A percentile compares a stretch with the other conserved stretches of the same genome.
These are phyloP conservation scores for Vicia villosa DNA, from an alignment of 306 rosid species.

Conservation along the genomic window DNA sequence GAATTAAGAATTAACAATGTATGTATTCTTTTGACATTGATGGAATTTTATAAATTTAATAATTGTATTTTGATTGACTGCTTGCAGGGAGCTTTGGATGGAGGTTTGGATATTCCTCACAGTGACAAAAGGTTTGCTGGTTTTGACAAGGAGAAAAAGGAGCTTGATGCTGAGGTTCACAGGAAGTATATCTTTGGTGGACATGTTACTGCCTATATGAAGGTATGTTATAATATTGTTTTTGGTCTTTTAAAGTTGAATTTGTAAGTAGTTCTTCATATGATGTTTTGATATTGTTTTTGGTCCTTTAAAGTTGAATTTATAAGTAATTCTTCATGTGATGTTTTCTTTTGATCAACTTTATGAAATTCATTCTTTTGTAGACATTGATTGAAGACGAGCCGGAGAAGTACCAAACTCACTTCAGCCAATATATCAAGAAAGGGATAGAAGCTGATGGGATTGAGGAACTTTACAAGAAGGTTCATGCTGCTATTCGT, in stretches of 20 bases:
- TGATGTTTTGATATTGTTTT: neutral
- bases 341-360: neutral
- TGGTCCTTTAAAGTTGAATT: neutral
- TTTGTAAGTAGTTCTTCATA: neutral
- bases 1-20: neutral
- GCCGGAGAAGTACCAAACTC: constrained; percentile 29
- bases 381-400: constrained; percentile 26
- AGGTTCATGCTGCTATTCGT: constrained; percentile 10
- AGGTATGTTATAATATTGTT: neutral
- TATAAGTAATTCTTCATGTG: neutral
- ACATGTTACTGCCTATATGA: constrained; percentile 34
- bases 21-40: neutral
- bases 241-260: neutral
- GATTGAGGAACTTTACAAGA: constrained; percentile 15
- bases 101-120: constrained; percentile 35
- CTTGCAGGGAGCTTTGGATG: constrained; percentile 32
- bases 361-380: neutral
- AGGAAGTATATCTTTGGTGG: constrained; percentile 34
- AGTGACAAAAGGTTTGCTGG: constrained; percentile 35
- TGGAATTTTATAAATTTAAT: no score
- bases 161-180: constrained; percentile 25
- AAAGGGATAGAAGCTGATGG: constrained; percentile 8
- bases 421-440: constrained; percentile 25
- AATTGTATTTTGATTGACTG: neutral
- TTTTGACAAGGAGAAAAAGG: constrained; percentile 30